These are phyloP conservation scores for Fusarium sp. DNA, from an alignment of 2,329 filamentous ascomycete species.

Conservation along the genomic window DNA sequence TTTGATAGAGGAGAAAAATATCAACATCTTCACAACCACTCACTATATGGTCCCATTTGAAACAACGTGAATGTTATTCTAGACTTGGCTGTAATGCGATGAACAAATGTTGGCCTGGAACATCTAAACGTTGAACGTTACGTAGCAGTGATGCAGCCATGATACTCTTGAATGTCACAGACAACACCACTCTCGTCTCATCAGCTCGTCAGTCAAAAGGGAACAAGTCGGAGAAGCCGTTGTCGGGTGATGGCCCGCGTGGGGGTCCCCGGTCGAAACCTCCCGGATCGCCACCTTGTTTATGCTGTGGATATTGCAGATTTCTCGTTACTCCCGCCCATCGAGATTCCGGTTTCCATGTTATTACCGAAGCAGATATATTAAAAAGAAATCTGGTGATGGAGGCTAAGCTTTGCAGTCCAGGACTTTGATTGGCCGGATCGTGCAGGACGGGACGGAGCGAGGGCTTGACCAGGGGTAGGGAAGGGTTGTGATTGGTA, in stretches of 20 bases:
- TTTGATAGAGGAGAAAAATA: slow-evolving; percentile 17
- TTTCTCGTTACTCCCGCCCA: slow-evolving; percentile 5
- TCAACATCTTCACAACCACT: slow-evolving; percentile 16
- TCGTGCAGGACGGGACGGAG: slow-evolving; percentile 24
- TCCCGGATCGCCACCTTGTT: not conserved
- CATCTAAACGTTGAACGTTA: not conserved
- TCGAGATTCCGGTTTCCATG: slow-evolving; percentile 4
- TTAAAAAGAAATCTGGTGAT: not conserved
- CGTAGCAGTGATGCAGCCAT: slow-evolving; percentile 10
- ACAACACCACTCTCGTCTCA: slow-evolving; percentile 31
- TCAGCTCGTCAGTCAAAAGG: slow-evolving; percentile 2
- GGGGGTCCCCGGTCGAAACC: slow-evolving; percentile 23
- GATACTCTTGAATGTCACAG: not conserved
- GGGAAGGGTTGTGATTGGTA: slow-evolving; percentile 3
- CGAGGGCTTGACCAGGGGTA: not conserved
- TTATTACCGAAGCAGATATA: slow-evolving; percentile 23
- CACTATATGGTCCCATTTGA: not conserved
- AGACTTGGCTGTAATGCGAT: not conserved
- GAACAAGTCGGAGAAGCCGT: slow-evolving; percentile 17
- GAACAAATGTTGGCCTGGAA: not conserved
- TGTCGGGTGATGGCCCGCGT: slow-evolving; percentile 34
- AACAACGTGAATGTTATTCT: slow-evolving; percentile 8
- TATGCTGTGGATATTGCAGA: not conserved
- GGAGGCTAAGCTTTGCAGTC: slow-evolving; percentile 13
- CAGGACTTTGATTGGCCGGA: slow-evolving; percentile 21